A percentile compares a stretch with the other conserved stretches of the same genome.
Conservation (phyloP, 2,329 filamentous ascomycete genomes). For the Ceratocystis cacaofunesta region DNA sequence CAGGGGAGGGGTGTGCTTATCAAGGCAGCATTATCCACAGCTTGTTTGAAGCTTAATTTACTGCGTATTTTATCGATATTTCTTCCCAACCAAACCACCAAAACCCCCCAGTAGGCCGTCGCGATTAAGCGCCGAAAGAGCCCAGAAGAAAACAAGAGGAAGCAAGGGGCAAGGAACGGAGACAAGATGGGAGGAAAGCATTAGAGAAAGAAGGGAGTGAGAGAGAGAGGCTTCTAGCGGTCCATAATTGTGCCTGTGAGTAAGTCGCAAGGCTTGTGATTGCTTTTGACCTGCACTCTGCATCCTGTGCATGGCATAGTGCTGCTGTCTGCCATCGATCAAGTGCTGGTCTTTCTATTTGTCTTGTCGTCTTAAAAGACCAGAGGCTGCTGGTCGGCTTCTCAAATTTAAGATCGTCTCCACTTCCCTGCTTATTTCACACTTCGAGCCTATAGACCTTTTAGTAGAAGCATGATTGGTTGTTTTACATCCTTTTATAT, state of each 20-base stretch:
- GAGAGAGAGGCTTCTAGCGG: neutral
- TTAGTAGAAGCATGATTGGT: no score
- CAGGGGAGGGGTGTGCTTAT: neutral
- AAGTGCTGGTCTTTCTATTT: no score
- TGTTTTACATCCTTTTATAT: no score
- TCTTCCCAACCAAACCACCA: neutral
- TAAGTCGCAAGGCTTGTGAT: neutral
- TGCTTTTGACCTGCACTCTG: neutral
- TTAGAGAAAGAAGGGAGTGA: neutral
- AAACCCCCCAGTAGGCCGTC: neutral
- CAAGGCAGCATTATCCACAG: neutral
- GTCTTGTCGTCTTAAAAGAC: no score
- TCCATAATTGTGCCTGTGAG: no score
- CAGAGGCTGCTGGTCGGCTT: no score
- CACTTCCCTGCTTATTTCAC: no score
- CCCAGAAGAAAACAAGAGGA: neutral
- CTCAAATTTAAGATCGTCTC: no score
- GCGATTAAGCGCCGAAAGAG: neutral
- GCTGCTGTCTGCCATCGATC: neutral
- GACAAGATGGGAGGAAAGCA: no score
- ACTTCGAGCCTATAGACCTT: no score
- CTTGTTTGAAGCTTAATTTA: no score
- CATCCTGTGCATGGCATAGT: neutral
- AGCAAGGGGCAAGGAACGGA: neutral
- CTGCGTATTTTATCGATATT: neutral